Percentiles rank a stretch among this genome's conserved stretches.
phyloP scores from a whole-genome alignment of 2,329 filamentous ascomycete species.

The Penicillium sp. region DNA sequence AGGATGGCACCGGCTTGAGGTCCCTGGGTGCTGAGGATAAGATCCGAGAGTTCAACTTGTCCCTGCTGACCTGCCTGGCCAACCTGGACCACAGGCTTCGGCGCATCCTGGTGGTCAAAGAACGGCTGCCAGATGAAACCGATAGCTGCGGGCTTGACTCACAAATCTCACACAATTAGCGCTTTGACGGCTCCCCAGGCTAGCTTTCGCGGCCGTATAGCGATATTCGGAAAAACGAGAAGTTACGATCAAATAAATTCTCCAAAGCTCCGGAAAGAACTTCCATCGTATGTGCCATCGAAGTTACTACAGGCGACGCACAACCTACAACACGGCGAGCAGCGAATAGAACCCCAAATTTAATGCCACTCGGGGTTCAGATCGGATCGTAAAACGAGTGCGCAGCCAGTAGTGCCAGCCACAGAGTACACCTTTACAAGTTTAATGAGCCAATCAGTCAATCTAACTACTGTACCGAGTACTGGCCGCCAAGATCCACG shows the following conservation, averaged over 20 bases:
- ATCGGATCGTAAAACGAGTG: neutral
- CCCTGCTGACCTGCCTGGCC: neutral
- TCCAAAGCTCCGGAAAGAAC: too few relatives aligned
- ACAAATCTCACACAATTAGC: neutral
- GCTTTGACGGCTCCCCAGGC: neutral
- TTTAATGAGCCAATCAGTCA: too few relatives aligned
- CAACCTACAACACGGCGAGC: too few relatives aligned
- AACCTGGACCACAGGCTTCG: neutral
- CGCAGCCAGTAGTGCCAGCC: too few relatives aligned
- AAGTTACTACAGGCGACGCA: too few relatives aligned
- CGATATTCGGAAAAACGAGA: neutral
- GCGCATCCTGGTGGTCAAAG: neutral
- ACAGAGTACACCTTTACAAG: too few relatives aligned
- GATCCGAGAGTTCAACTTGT: neutral
- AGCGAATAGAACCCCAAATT: neutral
- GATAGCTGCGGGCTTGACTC: neutral
- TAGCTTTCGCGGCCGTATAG: neutral
- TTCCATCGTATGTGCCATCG: too few relatives aligned
- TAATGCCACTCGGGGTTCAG: neutral
- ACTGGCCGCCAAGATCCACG: neutral
- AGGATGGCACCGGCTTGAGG: neutral
- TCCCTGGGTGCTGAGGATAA: neutral
- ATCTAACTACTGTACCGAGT: too few relatives aligned
- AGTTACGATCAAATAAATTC: neutral
- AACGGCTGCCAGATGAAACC: neutral